phyloP scores from a whole-genome alignment of 805 yeast species.

The Yamadazyma paraphyllophila region DNA sequence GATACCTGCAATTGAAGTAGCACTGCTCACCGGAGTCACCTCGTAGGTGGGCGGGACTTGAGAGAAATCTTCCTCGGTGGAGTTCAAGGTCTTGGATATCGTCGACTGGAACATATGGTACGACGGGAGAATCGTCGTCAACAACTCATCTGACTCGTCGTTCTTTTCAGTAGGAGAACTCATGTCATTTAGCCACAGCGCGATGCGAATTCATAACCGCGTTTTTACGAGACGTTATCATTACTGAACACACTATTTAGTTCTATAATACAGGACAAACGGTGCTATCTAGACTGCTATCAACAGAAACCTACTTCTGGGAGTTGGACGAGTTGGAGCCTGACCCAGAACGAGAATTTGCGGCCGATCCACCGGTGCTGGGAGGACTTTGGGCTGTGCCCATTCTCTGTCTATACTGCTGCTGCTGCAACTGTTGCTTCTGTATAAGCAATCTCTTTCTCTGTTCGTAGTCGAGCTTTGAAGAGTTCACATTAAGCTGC shows the following conservation, averaged over 20 bases:
- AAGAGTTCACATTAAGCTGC: constrained; percentile 22
- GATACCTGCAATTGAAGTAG: constrained; percentile 14
- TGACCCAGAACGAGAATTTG: not conserved
- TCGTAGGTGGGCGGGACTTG: constrained; percentile 42
- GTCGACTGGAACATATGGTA: constrained; percentile 46
- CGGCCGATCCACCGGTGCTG: too few relatives aligned
- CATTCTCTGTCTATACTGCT: constrained; percentile 9
- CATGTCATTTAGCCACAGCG: too few relatives aligned
- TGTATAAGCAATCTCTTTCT: constrained; percentile 35
- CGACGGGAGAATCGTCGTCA: constrained; percentile 40
- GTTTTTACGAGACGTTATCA: constrained; percentile 1
- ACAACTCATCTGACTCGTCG: constrained; percentile 16
- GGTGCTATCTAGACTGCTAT: too few relatives aligned
- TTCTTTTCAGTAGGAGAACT: not conserved
- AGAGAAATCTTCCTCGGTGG: constrained; percentile 37
- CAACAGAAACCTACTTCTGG: not conserved
- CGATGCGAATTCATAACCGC: too few relatives aligned
- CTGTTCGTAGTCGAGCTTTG: constrained; percentile 36
- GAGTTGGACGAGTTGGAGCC: not conserved
- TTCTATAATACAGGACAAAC: too few relatives aligned
- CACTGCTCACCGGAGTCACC: constrained; percentile 21
- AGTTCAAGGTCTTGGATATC: constrained; percentile 34
- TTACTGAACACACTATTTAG: not conserved
- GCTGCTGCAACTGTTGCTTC: constrained; percentile 24
- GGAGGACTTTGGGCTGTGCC: not conserved